phyloP scores from a whole-genome alignment of 2,329 filamentous ascomycete species.

The Penicillium rolfsii region DNA sequence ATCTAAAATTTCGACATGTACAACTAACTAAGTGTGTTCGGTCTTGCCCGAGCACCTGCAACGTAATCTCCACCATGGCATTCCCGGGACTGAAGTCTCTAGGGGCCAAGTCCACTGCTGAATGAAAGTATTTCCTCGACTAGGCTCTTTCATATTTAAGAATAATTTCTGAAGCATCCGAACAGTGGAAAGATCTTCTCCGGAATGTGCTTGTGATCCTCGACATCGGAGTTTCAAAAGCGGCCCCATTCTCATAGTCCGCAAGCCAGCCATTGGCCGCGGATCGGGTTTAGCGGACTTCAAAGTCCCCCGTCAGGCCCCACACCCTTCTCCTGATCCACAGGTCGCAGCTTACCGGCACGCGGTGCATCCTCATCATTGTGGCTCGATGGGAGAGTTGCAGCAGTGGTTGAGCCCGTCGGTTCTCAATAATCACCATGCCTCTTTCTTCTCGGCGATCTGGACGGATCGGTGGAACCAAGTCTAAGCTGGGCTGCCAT shows the following conservation, averaged over 20 bases:
- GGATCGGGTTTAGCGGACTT: slow-evolving; percentile 3
- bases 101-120: no score
- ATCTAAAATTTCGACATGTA: no score
- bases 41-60: no score
- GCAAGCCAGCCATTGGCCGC: not conserved
- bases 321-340: not conserved
- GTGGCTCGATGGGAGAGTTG: not conserved
- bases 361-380: not conserved
- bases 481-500: slow-evolving; percentile 28
- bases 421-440: slow-evolving; percentile 1
- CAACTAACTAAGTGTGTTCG: no score
- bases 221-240: not conserved
- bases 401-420: not conserved
- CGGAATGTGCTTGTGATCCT: not conserved
- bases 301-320: not conserved
- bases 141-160: no score
- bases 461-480: slow-evolving; percentile 21
- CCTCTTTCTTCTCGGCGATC: slow-evolving; percentile 4
- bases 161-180: no score
- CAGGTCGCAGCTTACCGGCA: not conserved
- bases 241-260: not conserved
- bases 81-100: no score
- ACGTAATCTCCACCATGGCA: no score
- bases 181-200: no score
- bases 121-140: no score